Evolutionary conservation across 352 stramenopile species (phyloP), one percentile per base, ranked within the genome.

Genomic region (Pythium brassicae): DNA sequence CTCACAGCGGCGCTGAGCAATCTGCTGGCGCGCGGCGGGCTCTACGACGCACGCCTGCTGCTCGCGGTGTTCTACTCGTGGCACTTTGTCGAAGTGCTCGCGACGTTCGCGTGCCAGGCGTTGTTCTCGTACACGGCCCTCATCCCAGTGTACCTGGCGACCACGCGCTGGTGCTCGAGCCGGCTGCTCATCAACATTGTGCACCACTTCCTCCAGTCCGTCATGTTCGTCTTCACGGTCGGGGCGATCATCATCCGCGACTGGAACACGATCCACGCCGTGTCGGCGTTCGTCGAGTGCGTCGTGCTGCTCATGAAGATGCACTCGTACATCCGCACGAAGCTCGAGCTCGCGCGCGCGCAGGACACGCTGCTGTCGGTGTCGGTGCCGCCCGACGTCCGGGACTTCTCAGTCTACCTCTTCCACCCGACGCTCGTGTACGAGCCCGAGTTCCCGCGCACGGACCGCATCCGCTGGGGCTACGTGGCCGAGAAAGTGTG

Each of bases 401-500:
- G 79, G 59, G 72, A 88, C 64, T 92, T 62, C 37, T 85, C 76
- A 1, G 66, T 92, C 53, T 89, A 92, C 49, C 66, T 89, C 35
- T 61, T 91, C 14, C 80, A 79, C 54, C 94, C 94, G 45, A 97
- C 94, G 32, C 68, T 98, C 5, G 95, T 97, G n/a, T 98, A 98
- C 61, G 92, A 98, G 63, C 94, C 96, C 19, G 84, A 77, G 7
- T 98, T 93, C 55, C 94, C 94, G 5, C 82, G 88, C 52, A 94
- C 83, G 0, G 67, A 83, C 7, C 68, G 69, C 44, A 89, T 97
- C 55, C 81, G 92, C 14, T 89, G 78, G 74, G 66, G 68, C n/a
- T 97, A 96, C 60, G 50, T 98, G 8, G 54, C 74, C 3, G 78
- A 83, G 55, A 93, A 97, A 44, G 57, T 83, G 15, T 35, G 94